These are phyloP conservation scores for Iberis pinnata DNA, from an alignment of 345 rosid genomes.

Conservation along the genomic window DNA sequence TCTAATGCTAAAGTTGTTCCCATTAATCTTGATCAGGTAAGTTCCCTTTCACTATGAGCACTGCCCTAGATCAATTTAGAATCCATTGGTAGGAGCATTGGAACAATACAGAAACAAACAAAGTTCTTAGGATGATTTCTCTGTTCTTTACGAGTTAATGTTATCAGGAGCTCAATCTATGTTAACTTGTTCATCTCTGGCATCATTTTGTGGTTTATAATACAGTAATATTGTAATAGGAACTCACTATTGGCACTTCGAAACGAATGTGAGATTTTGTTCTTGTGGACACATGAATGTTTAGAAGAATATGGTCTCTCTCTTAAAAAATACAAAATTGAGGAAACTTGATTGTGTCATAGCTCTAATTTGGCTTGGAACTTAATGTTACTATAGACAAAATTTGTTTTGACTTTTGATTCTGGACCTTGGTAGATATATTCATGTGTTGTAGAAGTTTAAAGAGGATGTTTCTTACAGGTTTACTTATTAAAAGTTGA, in stretches of 20 bases:
- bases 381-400: neutral
- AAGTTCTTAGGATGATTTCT: neutral
- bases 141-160: neutral
- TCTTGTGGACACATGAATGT: neutral
- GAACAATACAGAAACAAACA: neutral
- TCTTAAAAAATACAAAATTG: neutral
- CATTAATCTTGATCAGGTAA: conserved; percentile 85
- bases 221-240: no score
- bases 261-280: neutral
- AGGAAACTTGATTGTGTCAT: neutral
- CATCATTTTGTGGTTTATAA: neutral
- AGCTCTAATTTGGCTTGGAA: conserved; percentile 1
- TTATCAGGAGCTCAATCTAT: neutral
- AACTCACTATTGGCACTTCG: no score
- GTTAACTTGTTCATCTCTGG: neutral
- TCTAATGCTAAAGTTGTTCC: conserved; percentile 77
- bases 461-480: conserved; percentile 31
- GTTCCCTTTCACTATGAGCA: neutral
- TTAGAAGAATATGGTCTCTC: neutral
- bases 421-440: no score
- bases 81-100: conserved; percentile 2
- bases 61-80: neutral
- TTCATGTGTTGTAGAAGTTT: neutral
- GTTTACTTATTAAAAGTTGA: conserved; percentile 84
- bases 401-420: no score